Conservation (phyloP, 2,329 filamentous ascomycete genomes). For the Xylariaceae sp. region DNA sequence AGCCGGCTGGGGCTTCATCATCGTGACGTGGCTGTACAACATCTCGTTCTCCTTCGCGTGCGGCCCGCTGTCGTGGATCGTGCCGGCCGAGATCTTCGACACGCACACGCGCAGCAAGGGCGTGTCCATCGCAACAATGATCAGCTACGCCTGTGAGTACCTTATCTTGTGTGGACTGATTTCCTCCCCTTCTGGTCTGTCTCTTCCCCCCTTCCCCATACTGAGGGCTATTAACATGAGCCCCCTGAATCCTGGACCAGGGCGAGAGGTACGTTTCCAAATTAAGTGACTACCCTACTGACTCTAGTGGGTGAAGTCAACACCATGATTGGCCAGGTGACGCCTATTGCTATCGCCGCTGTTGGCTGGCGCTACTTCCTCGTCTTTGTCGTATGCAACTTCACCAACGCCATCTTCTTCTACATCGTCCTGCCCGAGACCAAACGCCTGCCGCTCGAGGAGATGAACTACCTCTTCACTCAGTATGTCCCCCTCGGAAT, state of each 20-base stretch:
- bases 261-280: too few species aligned
- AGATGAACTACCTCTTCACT: constrained; percentile 59
- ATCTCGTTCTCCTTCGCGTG: constrained; percentile 66
- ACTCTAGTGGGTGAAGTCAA: too few species aligned
- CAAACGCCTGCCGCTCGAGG: constrained; percentile 53
- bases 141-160: constrained; percentile 63
- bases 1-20: constrained; percentile 68
- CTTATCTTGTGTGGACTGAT: too few species aligned
- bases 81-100: constrained; percentile 69
- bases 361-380: constrained; percentile 52
- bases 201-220: too few species aligned
- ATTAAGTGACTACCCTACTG: too few species aligned
- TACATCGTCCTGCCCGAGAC: constrained; percentile 60
- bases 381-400: constrained; percentile 58
- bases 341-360: constrained; percentile 38
- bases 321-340: constrained; percentile 40
- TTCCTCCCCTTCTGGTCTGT: too few species aligned
- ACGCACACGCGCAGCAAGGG: constrained; percentile 68
- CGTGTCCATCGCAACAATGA: constrained; percentile 68
- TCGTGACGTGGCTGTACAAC: constrained; percentile 73
- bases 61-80: constrained; percentile 56
- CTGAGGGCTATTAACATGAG: too few species aligned
- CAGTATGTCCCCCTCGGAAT: too few species aligned
- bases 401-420: constrained; percentile 41
- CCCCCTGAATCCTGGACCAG: too few species aligned